phyloP scores from a whole-genome alignment of 1,284 basidiomycete genomes.

The Naganishia cerealis region DNA sequence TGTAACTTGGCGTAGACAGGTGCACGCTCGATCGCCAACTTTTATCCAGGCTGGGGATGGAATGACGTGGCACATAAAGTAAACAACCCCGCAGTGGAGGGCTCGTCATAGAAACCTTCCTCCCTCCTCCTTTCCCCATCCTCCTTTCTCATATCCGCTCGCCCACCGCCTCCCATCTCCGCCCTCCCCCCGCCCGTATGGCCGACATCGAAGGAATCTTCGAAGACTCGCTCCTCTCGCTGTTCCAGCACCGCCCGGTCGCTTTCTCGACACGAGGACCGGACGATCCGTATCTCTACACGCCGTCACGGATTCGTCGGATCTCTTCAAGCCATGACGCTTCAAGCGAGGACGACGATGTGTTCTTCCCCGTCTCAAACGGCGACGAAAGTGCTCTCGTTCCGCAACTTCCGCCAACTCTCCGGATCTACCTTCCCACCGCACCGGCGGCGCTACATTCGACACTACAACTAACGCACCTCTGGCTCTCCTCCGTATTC shows the following conservation, averaged over 20 bases:
- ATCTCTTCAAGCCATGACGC: neutral
- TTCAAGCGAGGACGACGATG: neutral
- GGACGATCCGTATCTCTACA: conserved; percentile 31
- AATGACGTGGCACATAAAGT: conserved; percentile 1
- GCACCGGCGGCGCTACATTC: conserved; percentile 45
- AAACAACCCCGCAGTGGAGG: neutral
- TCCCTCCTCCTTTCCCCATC: neutral
- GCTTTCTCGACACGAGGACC: conserved; percentile 30
- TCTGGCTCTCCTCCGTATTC: conserved; percentile 50
- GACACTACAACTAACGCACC: conserved; percentile 49
- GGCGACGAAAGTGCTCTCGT: neutral
- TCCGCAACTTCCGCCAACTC: conserved; percentile 15
- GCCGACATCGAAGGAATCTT: conserved; percentile 27
- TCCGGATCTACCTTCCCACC: conserved; percentile 43
- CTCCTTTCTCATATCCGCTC: neutral
- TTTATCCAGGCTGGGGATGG: neutral
- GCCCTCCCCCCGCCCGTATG: neutral
- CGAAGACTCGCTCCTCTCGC: conserved; percentile 32
- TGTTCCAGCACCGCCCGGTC: conserved; percentile 33
- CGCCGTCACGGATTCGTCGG: conserved; percentile 17
- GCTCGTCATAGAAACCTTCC: neutral
- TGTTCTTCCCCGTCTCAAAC: too few species aligned
- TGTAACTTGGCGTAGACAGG: neutral
- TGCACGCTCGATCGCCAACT: neutral
- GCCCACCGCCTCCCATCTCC: neutral